phyloP scores from a whole-genome alignment of 805 yeast species.

The Sugiyamaella boreocaroliniensis region DNA sequence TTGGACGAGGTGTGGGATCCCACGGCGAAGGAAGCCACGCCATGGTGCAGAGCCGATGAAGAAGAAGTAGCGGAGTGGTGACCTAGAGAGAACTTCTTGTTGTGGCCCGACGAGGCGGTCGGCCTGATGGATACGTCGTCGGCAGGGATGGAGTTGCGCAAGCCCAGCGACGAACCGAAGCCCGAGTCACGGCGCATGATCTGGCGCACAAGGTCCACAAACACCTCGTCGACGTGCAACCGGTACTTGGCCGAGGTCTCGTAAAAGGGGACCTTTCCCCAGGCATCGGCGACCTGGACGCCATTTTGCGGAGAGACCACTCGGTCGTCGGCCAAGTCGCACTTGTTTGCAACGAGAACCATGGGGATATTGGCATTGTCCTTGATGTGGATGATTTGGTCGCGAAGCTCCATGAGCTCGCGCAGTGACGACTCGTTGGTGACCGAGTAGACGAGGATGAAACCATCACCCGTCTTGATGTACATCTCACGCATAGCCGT shows the following conservation, averaged over 20 bases:
- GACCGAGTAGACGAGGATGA: constrained; percentile 77
- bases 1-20: neutral
- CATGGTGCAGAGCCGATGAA: neutral
- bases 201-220: constrained; percentile 81
- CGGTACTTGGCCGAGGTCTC: constrained; percentile 90
- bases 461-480: constrained; percentile 79
- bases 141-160: constrained; percentile 1
- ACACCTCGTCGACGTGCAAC: constrained; percentile 86
- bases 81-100: constrained; percentile 7
- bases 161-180: constrained; percentile 9
- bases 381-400: constrained; percentile 78
- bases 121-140: neutral
- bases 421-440: constrained; percentile 69
- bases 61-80: constrained; percentile 2
- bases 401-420: constrained; percentile 71
- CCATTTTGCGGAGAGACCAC: constrained; percentile 78
- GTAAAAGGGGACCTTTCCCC: constrained; percentile 89
- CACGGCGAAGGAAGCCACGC: neutral
- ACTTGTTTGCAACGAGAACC: constrained; percentile 87
- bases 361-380: constrained; percentile 71
- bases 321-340: constrained; percentile 72
- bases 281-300: constrained; percentile 67
- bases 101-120: neutral
- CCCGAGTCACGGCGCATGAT: constrained; percentile 65
- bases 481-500: constrained; percentile 83